phyloP scores from a whole-genome alignment of 768 basidiomycete species.

The Suillus subaureus region DNA sequence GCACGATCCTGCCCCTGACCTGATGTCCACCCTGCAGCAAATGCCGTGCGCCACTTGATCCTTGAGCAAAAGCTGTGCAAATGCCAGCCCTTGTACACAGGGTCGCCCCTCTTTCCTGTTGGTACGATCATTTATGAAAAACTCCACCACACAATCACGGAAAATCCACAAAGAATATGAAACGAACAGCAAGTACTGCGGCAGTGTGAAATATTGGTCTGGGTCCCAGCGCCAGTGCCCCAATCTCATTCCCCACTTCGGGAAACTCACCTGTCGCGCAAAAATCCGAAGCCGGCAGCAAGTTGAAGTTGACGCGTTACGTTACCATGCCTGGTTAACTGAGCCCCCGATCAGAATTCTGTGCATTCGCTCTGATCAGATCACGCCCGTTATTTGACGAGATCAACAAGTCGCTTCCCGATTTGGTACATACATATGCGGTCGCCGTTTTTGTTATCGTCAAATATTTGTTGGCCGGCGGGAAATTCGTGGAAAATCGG shows the following conservation, averaged over 20 bases:
- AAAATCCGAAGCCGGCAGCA: neutral
- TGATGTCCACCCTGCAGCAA: constrained; percentile 15
- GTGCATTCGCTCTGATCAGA: constrained; percentile 27
- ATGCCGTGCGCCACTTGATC: constrained; percentile 27
- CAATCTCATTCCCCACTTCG: no score
- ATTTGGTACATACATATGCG: neutral
- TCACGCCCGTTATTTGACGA: constrained; percentile 1
- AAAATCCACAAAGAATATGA: constrained; percentile 3
- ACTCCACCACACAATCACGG: constrained; percentile 9
- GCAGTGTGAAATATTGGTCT: no score
- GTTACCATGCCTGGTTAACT: constrained; percentile 1
- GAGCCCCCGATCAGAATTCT: constrained; percentile 42
- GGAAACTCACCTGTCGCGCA: neutral
- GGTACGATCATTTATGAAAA: constrained; percentile 14
- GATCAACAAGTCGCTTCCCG: constrained; percentile 17
- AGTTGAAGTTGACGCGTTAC: neutral
- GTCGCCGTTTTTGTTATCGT: constrained; percentile 17
- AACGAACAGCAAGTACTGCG: neutral
- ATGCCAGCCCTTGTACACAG: constrained; percentile 15
- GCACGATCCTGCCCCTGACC: neutral
- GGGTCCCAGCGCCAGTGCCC: no score
- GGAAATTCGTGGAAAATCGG: neutral
- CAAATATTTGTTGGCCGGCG: neutral
- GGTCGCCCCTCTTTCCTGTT: constrained; percentile 12
- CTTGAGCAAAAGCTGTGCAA: constrained; percentile 19